Conservation (phyloP, 495 filamentous ascomycete genomes). For the Acidomyces sp. region DNA sequence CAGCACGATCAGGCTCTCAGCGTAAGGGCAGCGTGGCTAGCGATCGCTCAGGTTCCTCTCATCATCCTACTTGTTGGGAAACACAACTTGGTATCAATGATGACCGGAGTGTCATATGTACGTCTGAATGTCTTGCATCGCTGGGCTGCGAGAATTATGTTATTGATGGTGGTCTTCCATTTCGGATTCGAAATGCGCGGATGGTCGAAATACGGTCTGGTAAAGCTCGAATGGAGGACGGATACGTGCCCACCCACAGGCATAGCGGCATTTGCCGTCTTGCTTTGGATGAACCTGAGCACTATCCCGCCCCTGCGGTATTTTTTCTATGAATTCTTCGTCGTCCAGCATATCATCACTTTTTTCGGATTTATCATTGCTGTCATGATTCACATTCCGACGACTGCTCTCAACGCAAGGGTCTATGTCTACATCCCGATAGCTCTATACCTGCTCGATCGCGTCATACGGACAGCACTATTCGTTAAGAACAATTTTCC, state of each 20-base stretch:
- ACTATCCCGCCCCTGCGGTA: slow-evolving; percentile 14
- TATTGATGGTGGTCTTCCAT: slow-evolving; percentile 16
- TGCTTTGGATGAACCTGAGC: slow-evolving; percentile 18
- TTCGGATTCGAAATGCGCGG: slow-evolving; percentile 11
- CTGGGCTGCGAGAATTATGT: slow-evolving; percentile 17
- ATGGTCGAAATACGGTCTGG: slow-evolving; percentile 13
- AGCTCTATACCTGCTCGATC: slow-evolving; percentile 57
- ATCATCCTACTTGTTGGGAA: slow-evolving; percentile 19
- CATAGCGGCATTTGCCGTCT: slow-evolving; percentile 14
- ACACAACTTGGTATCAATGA: slow-evolving; percentile 17
- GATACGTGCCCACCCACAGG: slow-evolving; percentile 14
- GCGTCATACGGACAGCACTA: slow-evolving; percentile 39
- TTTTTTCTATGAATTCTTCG: slow-evolving; percentile 16
- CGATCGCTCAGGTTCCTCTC: slow-evolving; percentile 18
- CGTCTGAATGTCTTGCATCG: slow-evolving; percentile 20
- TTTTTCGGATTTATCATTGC: slow-evolving; percentile 19
- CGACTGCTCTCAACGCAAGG: slow-evolving; percentile 7
- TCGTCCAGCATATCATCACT: slow-evolving; percentile 17
- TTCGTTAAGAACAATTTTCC: slow-evolving; percentile 55
- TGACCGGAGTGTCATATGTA: slow-evolving; percentile 20
- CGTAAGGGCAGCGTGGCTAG: slow-evolving; percentile 15
- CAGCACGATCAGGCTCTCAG: slow-evolving; percentile 13
- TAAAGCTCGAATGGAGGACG: slow-evolving; percentile 14
- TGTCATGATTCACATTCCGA: slow-evolving; percentile 10
- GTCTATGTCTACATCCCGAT: slow-evolving; percentile 40